phyloP scores from a whole-genome alignment of 768 basidiomycete genomes.

The Crucibulum laeve region DNA sequence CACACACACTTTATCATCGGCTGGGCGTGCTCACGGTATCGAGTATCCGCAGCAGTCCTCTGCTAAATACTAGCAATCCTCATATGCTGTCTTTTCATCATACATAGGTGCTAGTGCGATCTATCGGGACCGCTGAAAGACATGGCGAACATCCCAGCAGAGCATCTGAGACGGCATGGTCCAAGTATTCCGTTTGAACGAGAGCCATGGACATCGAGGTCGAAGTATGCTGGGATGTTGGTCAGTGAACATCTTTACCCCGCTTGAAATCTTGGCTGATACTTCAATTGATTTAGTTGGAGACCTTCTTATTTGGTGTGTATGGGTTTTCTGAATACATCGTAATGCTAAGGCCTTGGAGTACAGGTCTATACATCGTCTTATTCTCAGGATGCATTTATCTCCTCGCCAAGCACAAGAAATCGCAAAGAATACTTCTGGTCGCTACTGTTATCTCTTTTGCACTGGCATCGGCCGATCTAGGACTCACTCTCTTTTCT shows the following conservation, averaged over 20 bases:
- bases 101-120: no score
- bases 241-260: slow-evolving; percentile 8
- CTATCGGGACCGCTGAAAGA: no score
- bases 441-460: slow-evolving; percentile 11
- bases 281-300: slow-evolving; percentile 7
- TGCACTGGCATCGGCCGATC: slow-evolving; percentile 15
- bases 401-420: slow-evolving; percentile 8
- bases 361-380: slow-evolving; percentile 14
- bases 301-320: slow-evolving; percentile 17
- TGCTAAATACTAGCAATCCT: no score
- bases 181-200: slow-evolving; percentile 16
- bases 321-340: not conserved
- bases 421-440: slow-evolving; percentile 7
- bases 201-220: slow-evolving; percentile 17
- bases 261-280: not conserved
- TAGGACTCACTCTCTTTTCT: slow-evolving; percentile 14
- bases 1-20: no score
- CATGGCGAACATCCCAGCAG: not conserved
- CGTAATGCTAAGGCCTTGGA: not conserved
- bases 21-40: no score
- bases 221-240: slow-evolving; percentile 17
- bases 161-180: not conserved
- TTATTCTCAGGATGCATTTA: slow-evolving; percentile 12
- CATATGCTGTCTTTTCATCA: no score
- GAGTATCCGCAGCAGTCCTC: no score